Evolutionary conservation across 176 grass and related monocot species (phyloP).

Genomic region (Tillandsia leiboldiana): DNA sequence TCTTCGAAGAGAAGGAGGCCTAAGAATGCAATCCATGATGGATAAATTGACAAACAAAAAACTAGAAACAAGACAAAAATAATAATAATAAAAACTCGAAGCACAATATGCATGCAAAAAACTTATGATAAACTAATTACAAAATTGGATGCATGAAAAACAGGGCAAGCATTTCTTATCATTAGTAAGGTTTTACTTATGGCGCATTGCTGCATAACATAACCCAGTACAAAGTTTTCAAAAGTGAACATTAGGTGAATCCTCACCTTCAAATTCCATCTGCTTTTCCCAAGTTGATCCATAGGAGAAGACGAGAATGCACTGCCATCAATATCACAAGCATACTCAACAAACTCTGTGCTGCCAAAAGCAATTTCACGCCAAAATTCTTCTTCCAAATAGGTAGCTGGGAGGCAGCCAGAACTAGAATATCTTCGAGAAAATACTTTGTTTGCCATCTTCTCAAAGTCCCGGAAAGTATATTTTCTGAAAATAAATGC

Average conservation of each 20-base stretch:
- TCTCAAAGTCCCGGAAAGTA: conserved; percentile 90
- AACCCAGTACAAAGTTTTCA: background rate
- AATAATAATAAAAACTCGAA: too few species aligned
- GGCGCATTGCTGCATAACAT: background rate
- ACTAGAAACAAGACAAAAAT: too few species aligned
- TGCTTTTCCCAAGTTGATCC: conserved; percentile 82
- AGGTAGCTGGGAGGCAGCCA: conserved; percentile 64
- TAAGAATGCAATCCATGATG: too few species aligned
- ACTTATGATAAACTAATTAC: too few species aligned
- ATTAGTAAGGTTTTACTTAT: background rate
- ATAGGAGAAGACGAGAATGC: conserved; percentile 82
- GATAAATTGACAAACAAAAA: too few species aligned
- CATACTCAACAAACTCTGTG: conserved; percentile 93
- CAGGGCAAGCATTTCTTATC: too few species aligned
- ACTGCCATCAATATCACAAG: conserved; percentile 96
- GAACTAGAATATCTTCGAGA: conserved; percentile 77
- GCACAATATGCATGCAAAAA: too few species aligned
- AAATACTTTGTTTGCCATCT: conserved; percentile 92
- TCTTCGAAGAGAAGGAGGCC: too few species aligned
- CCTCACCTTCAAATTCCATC: conserved; percentile 93
- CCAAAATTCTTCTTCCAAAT: conserved; percentile 95
- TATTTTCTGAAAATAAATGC: conserved; percentile 72
- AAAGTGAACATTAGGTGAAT: background rate
- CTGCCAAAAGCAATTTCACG: conserved; percentile 95
- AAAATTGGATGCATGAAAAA: too few species aligned